phyloP scores from a whole-genome alignment of 2,329 filamentous ascomycete species.

The Colletotrichum musae region DNA sequence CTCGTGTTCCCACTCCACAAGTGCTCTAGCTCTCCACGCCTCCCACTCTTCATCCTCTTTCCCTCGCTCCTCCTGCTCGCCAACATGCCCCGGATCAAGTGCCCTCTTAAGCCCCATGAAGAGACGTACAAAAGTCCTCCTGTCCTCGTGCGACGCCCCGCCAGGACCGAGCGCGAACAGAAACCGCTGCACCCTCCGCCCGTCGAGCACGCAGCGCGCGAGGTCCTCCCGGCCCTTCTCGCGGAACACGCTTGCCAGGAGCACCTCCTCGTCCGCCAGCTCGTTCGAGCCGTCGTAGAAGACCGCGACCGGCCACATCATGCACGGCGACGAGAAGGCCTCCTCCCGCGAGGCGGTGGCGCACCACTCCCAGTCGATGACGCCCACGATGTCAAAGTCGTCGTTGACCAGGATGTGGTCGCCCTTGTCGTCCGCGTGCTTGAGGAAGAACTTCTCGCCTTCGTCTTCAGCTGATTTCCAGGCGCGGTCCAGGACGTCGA shows the following conservation, averaged over 20 bases:
- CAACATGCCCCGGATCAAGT: too few species aligned
- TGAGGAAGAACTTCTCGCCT: conserved; percentile 58
- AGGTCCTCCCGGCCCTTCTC: neutral
- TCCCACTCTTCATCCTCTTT: too few species aligned
- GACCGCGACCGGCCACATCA: neutral
- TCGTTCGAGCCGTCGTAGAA: neutral
- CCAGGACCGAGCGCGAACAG: neutral
- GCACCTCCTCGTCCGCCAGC: neutral
- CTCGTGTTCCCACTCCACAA: too few species aligned
- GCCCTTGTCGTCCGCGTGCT: conserved; percentile 63
- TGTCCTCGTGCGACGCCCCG: too few species aligned
- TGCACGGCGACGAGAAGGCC: neutral
- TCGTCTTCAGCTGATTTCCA: conserved; percentile 26
- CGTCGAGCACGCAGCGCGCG: neutral
- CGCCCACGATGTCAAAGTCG: conserved; percentile 59
- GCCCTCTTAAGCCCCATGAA: too few species aligned
- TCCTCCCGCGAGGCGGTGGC: neutral
- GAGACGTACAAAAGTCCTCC: too few species aligned
- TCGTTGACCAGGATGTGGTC: conserved; percentile 64
- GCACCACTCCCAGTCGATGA: conserved; percentile 5
- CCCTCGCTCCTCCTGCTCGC: too few species aligned
- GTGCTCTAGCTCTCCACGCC: too few species aligned
- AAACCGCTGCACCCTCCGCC: neutral
- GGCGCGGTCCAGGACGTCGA: neutral
- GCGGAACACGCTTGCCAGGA: neutral